A percentile compares a stretch with the other conserved stretches of the same genome.
phyloP scores from a whole-genome alignment of 176 grass and related monocot genomes.

The Eremochloa ophiuroides region DNA sequence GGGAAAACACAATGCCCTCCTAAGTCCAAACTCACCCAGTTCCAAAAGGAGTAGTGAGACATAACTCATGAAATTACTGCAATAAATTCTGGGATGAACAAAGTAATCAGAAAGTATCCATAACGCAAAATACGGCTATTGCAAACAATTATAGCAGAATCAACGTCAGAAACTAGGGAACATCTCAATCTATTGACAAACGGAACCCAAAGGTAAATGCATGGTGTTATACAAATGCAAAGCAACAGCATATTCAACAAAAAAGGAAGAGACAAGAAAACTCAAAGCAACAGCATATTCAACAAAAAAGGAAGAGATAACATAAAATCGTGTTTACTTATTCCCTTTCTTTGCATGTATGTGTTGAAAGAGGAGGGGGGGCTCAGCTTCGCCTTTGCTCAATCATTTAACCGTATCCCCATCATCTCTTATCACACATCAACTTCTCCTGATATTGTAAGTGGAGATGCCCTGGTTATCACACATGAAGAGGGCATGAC shows the following conservation, averaged over 20 bases:
- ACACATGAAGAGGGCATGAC: conserved; percentile 14
- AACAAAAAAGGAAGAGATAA: background rate
- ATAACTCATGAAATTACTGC: background rate
- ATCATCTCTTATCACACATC: background rate
- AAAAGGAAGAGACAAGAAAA: background rate
- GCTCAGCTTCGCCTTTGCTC: conserved; percentile 39
- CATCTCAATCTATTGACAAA: too few species aligned
- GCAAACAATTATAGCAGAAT: background rate
- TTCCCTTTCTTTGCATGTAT: background rate
- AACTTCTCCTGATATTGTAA: background rate
- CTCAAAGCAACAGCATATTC: background rate
- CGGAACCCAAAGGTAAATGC: background rate
- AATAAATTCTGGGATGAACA: background rate
- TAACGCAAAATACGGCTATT: background rate
- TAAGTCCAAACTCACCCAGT: background rate
- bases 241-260: too few species aligned
- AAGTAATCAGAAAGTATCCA: background rate
- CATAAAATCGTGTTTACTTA: background rate
- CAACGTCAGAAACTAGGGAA: too few species aligned
- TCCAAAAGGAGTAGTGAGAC: background rate
- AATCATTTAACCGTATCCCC: conserved; percentile 19
- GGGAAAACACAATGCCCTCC: background rate
- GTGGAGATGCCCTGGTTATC: conserved; percentile 24
- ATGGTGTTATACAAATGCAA: background rate
- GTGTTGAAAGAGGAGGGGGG: background rate